Base-by-base conservation (phyloP, 176 grass and related monocot genomes). In the Carex kokanica region DNA sequence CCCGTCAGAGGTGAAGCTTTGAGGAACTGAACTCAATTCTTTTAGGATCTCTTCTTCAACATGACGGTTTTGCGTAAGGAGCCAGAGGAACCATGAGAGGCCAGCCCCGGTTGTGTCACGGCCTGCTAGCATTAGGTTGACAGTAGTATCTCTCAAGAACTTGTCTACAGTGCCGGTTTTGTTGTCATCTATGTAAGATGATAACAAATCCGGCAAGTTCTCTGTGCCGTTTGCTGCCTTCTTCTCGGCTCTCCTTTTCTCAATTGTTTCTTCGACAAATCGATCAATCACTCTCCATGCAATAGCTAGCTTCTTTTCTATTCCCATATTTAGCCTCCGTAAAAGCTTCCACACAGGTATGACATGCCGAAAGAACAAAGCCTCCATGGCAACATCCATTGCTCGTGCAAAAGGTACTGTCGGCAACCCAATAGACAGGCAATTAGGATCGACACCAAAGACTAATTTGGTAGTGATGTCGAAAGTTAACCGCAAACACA, bases 81-180 rank as follows among this genome's bases (percentile, higher is more conserved):
- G 72, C 90, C 93, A 94, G 75, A 94, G 90, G 67, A 97, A 97
- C 91, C 91, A 97, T 16, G 94, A 88, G 47, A 97, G 90, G 70
- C 86, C 94, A 1, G 88, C 69, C 36, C 91, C 94, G 3, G 88
- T 94, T 0, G 94, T 97, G 78, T 97, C 94, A 14, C 94, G 86
- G 6, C 94, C 94, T 25, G 91, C 94, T 57, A 97, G 88, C 80
- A 94, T 40, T 25, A 97, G 88, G 84, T 91, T 97, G 47, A 97
- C 60, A 18, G 88, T 82, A 3, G 91, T 97, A 82, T 97, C 94
- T 0, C 94, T 83, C 12, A 97, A 9, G 64, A 88, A 90, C 80
- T 65, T 86, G 59, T 90, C 69, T 2, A 84, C 81, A 60, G 0
- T 25, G 31, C 2, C 78, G 2, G 49, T 60, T 61, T 83, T 79